Evolutionary conservation across 257 asterid species (phyloP), one percentile per base, ranked within the genome.

Genomic region (Verbascum thapsus): DNA sequence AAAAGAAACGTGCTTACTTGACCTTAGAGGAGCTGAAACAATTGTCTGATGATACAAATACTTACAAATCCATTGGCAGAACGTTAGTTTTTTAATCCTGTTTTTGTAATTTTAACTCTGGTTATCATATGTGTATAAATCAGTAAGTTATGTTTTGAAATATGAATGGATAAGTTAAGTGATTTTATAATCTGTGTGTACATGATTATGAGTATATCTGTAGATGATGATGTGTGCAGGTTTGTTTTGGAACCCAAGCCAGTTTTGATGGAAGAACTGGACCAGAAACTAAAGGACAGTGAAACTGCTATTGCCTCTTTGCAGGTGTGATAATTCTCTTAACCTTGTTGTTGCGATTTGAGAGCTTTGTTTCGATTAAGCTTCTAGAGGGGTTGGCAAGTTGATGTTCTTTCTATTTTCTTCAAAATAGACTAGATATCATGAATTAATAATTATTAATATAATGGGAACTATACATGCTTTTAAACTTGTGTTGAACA

Each of bases 1-100:
- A 86, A 34, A 91, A 86, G 91, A 91, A 91, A 72, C 79, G 98
- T 30, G 98, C 98, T 60, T 91, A 86, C 73, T 78, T 88, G 57
- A 91, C 96, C 1, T 73, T 88, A 86, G 97, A 88, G 87, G 98
- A 91, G 78, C 88, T 91, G 58, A 79, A 79, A 37, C 92, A 70
- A 38, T 55, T 91, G 26, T 73, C 95, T 50, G 95, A 91, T 5
- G 92, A 88, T 70, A 81, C 94, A 8, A 89, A 88, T 75, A 82
- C 96, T 37, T 91, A 88, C 75, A 88, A 88, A 78, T 82, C 96
- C 18, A 81, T 91, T 50, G 98, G 98, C 59, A 72, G 85, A 79
- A 82, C 85, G 85, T 79, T 60, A 58, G 88, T 68, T 38, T 13
- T 58, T 63, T 0, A 22, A 38, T 32, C 40, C 10, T n/a, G 9